Conservation (phyloP, 805 yeast species). For the Wickerhamiella siamensis region DNA sequence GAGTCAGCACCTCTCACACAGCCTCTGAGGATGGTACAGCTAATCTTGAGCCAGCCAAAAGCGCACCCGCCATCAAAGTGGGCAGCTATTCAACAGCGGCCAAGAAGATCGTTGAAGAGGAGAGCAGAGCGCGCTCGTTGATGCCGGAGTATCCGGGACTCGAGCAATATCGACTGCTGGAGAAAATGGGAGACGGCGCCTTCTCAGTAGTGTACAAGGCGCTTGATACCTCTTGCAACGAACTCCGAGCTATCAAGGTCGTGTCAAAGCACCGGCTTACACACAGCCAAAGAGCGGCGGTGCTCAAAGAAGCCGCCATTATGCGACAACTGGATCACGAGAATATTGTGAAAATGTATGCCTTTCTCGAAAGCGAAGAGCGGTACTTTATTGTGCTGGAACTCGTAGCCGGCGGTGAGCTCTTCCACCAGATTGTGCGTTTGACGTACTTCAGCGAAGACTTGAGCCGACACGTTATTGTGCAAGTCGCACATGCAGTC, state of each 20-base stretch:
- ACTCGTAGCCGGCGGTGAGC: slow-evolving; percentile 63
- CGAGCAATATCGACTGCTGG: slow-evolving; percentile 25
- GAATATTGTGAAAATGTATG: slow-evolving; percentile 43
- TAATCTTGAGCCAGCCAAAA: background rate
- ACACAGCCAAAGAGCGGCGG: slow-evolving; percentile 25
- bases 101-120: slow-evolving; percentile 29
- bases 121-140: slow-evolving; percentile 20
- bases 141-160: slow-evolving; percentile 29
- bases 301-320: slow-evolving; percentile 57
- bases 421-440: slow-evolving; percentile 65
- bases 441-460: slow-evolving; percentile 65
- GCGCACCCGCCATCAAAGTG: slow-evolving; percentile 10
- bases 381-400: slow-evolving; percentile 55
- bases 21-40: background rate
- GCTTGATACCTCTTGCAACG: slow-evolving; percentile 29
- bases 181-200: slow-evolving; percentile 56
- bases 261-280: slow-evolving; percentile 45
- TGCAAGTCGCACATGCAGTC: slow-evolving; percentile 57
- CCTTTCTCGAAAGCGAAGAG: slow-evolving; percentile 35
- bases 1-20: slow-evolving; percentile 2
- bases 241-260: slow-evolving; percentile 59
- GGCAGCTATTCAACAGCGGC: slow-evolving; percentile 26
- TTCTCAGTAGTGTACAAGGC: slow-evolving; percentile 78
- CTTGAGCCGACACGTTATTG: slow-evolving; percentile 54
- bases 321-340: slow-evolving; percentile 52